These are phyloP conservation scores for Citrullus amarus DNA, from an alignment of 306 rosid genomes.

Conservation along the genomic window DNA sequence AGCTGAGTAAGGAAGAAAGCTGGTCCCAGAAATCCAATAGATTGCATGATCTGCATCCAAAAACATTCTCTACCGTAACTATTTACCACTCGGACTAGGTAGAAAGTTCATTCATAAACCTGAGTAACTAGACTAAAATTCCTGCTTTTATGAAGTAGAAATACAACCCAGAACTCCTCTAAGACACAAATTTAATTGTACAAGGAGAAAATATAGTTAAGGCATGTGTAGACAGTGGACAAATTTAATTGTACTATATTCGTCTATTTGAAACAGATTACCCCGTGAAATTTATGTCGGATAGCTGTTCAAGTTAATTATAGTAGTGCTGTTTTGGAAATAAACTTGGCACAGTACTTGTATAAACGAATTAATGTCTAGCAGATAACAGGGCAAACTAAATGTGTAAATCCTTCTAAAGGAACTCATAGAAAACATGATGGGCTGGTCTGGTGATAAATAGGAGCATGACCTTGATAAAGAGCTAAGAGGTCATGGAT, in stretches of 20 bases:
- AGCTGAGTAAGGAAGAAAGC: slow-evolving; percentile 86
- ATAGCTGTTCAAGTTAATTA: background rate
- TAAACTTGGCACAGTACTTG: background rate
- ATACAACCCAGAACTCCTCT: background rate
- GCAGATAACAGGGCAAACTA: background rate
- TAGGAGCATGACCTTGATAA: no score
- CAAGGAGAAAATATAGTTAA: background rate
- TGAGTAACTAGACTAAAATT: background rate
- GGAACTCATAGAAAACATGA: no score
- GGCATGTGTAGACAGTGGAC: background rate
- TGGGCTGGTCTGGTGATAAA: no score
- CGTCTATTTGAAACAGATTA: background rate
- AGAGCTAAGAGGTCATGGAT: no score
- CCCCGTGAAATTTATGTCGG: background rate
- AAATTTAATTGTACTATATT: background rate
- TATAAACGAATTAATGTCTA: background rate
- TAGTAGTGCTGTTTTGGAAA: background rate
- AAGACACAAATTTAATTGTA: background rate
- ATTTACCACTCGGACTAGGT: background rate
- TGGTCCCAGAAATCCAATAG: slow-evolving; percentile 85
- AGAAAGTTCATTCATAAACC: background rate
- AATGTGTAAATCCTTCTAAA: background rate
- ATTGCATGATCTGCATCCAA: slow-evolving; percentile 79
- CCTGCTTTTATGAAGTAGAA: background rate
- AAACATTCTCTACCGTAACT: slow-evolving; percentile 6